Base-by-base conservation (phyloP, 1,284 basidiomycete species). In the Ceratobasidium sp. region DNA sequence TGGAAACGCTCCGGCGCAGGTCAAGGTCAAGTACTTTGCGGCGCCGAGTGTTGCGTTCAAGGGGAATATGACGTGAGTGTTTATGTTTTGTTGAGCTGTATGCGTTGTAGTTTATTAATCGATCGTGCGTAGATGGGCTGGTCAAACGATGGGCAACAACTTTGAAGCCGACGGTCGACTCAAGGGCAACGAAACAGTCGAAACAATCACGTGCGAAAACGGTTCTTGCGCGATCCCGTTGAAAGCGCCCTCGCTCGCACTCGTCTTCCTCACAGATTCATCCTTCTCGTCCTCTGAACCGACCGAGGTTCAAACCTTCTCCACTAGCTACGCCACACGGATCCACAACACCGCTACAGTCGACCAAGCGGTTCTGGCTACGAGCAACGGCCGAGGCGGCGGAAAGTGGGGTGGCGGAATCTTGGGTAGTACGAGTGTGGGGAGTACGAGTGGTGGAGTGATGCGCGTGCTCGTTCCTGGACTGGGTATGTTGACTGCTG, bases 161-260 rank as follows among this genome's bases (percentile, higher is more conserved):
- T 94, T 92, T 82, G 83, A 86, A 50, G 90, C 90, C 0, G 92
- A 93, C 81, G 94, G 94, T 0, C 88, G 90, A 42, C 86, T 90
- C 15, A 84, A 86, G 62, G 91, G 91, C 40, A 81, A 83, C 0
- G 84, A 89, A 44, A 82, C 86, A 54, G 87, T 93, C 6, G 83
- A 87, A 70, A 89, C 88, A 0, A 87, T 93, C 40, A 77, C 83
- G 3, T 94, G 93, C 84, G 84, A 87, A 80, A 82, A 84, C 40
- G 80, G 82, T 4, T 84, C 86, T 77, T 95, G 94, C 84, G 80
- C 83, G 9, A 86, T 95, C 78, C 86, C 85, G 1, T 90, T 95
- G 28, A 89, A 89, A 20, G 93, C 93, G 0, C 93, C 94, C 0
- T 89, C 89, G 12, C 89, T 90, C 75, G 93, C 92, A 4, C 86